phyloP scores from a whole-genome alignment of 768 basidiomycete species.

The Daedaleopsis sinensis region DNA sequence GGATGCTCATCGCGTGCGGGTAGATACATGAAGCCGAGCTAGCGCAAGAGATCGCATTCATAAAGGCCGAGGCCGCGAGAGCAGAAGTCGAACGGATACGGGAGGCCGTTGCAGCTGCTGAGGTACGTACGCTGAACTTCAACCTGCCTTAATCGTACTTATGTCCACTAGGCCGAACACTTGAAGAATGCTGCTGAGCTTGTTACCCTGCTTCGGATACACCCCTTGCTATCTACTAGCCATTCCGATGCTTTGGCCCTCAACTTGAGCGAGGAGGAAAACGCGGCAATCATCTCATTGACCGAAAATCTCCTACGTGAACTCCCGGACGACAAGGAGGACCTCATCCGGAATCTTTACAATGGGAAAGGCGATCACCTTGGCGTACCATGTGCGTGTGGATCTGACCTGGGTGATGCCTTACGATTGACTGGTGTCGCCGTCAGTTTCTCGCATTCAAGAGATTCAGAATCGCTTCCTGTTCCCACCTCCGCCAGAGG shows the following conservation, averaged over 20 bases:
- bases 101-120: conserved; percentile 56
- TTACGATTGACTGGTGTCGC: background rate
- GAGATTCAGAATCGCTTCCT: conserved; percentile 59
- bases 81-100: conserved; percentile 57
- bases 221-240: conserved; percentile 48
- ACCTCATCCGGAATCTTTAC: conserved; percentile 57
- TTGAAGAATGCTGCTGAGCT: conserved; percentile 50
- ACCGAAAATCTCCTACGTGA: conserved; percentile 59
- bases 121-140: conserved; percentile 42
- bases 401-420: conserved; percentile 2
- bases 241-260: conserved; percentile 46
- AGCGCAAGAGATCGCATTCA: conserved; percentile 54
- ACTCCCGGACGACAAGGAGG: conserved; percentile 51
- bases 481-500: conserved; percentile 43
- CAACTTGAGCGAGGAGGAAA: conserved; percentile 53
- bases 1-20: conserved; percentile 1
- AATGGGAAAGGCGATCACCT: conserved; percentile 60
- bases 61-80: conserved; percentile 59
- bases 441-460: conserved; percentile 59
- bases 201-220: conserved; percentile 62
- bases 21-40: conserved; percentile 70
- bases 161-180: conserved; percentile 43
- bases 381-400: conserved; percentile 63
- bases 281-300: conserved; percentile 53
- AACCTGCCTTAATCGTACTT: background rate